Evolutionary conservation across 2,329 filamentous ascomycete species (phyloP).

Genomic region (Truncatella angustata): DNA sequence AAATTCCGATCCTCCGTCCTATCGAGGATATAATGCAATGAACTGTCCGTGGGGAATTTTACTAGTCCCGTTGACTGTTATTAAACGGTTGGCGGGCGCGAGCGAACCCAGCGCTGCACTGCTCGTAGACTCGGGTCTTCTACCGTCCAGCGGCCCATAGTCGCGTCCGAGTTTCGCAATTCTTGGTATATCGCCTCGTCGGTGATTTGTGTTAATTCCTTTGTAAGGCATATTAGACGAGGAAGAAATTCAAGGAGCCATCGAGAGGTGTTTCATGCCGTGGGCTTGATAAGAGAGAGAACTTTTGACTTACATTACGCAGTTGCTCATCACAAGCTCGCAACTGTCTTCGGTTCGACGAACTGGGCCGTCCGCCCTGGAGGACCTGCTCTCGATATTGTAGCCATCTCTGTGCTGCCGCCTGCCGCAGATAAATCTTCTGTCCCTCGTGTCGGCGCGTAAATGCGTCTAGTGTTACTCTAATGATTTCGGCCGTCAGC

Average conservation of each 20-base stretch:
- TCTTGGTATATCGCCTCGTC: conserved; percentile 59
- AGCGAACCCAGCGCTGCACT: conserved; percentile 58
- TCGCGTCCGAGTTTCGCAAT: conserved; percentile 50
- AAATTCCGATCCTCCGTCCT: too few species aligned
- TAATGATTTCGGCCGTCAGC: conserved; percentile 22
- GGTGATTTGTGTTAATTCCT: conserved; percentile 58
- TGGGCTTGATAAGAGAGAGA: neutral
- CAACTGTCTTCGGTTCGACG: conserved; percentile 47
- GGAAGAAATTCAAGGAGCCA: neutral
- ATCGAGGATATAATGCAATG: neutral
- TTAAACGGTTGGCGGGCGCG: conserved; percentile 31
- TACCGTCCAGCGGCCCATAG: conserved; percentile 59
- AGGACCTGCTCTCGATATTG: conserved; percentile 52
- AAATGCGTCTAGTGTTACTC: conserved; percentile 59
- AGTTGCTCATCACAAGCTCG: conserved; percentile 56
- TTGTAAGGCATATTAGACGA: neutral
- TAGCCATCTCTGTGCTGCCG: conserved; percentile 59
- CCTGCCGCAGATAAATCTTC: conserved; percentile 63
- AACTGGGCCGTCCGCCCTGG: conserved; percentile 47
- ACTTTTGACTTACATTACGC: conserved; percentile 44
- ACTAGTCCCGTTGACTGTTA: neutral
- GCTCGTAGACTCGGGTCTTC: conserved; percentile 59
- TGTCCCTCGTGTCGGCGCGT: conserved; percentile 61
- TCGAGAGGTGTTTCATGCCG: neutral
- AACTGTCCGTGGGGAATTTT: too few species aligned